Conservation (phyloP, 805 yeast species). For the Ogataea pini region DNA sequence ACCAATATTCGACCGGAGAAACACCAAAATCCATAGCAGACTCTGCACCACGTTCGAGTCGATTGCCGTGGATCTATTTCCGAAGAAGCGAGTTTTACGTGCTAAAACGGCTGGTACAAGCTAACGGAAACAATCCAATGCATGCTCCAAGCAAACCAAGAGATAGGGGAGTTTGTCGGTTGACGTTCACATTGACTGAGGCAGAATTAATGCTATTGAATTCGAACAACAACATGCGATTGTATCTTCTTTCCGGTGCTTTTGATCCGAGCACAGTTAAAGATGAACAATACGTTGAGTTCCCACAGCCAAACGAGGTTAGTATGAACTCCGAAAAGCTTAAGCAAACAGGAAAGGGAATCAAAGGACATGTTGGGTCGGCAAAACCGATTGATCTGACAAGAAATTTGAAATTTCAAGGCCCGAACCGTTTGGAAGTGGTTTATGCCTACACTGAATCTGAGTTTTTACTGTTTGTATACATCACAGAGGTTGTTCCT, state of each 20-base stretch:
- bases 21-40: not conserved
- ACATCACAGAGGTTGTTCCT: slow-evolving; percentile 53
- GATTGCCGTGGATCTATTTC: slow-evolving; percentile 49
- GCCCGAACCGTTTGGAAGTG: slow-evolving; percentile 47
- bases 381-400: slow-evolving; percentile 83
- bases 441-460: slow-evolving; percentile 59
- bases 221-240: slow-evolving; percentile 32
- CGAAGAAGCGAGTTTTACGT: slow-evolving; percentile 57
- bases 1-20: slow-evolving; percentile 17
- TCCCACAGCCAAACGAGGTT: slow-evolving; percentile 73
- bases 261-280: slow-evolving; percentile 25
- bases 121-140: slow-evolving; percentile 42
- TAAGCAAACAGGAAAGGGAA: slow-evolving; percentile 64
- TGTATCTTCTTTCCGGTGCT: slow-evolving; percentile 61
- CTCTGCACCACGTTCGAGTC: slow-evolving; percentile 3
- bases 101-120: slow-evolving; percentile 47
- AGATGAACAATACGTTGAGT: slow-evolving; percentile 45
- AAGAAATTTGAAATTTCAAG: slow-evolving; percentile 35
- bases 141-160: slow-evolving; percentile 41
- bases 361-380: slow-evolving; percentile 75
- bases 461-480: slow-evolving; percentile 54
- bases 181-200: slow-evolving; percentile 44
- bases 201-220: slow-evolving; percentile 43
- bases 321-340: slow-evolving; percentile 54
- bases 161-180: slow-evolving; percentile 46